These are phyloP conservation scores for Breviolum minutum DNA, from an alignment of 73 alveolate species.

Conservation along the genomic window DNA sequence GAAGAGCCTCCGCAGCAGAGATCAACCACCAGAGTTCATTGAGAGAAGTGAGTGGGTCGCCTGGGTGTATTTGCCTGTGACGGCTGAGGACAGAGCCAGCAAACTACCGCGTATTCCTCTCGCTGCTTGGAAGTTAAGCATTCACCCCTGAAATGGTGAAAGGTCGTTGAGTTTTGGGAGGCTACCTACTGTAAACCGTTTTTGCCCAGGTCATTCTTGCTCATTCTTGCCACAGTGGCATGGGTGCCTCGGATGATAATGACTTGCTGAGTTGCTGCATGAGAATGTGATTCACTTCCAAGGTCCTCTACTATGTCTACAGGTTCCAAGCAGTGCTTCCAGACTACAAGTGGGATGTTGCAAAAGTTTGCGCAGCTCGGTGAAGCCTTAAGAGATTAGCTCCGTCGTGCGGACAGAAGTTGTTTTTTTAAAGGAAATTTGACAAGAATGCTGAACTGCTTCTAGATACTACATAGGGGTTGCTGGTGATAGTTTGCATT, in stretches of 20 bases:
- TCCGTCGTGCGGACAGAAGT: background rate
- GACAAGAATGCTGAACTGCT: background rate
- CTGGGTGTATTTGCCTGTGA: background rate
- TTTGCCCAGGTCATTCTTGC: constrained; percentile 48
- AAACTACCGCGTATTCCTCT: constrained; percentile 80
- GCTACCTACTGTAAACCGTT: background rate
- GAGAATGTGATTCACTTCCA: background rate
- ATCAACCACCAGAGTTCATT: background rate
- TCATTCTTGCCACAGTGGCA: constrained; percentile 42
- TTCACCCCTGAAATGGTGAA: background rate
- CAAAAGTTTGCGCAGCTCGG: constrained; percentile 58
- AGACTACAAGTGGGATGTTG: constrained; percentile 93
- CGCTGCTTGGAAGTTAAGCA: constrained; percentile 4
- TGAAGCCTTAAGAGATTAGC: background rate
- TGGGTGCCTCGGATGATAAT: constrained; percentile 30
- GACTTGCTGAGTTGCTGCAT: background rate
- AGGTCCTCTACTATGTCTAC: constrained; percentile 84
- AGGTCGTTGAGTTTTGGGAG: background rate
- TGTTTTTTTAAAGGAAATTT: background rate
- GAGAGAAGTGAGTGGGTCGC: background rate
- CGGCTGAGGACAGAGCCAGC: constrained; percentile 77
- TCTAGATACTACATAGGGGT: background rate
- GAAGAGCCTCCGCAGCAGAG: constrained; percentile 55
- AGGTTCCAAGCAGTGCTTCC: constrained; percentile 78
- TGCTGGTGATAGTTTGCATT: background rate